Evolutionary conservation across 768 basidiomycete genomes (phyloP), one percentile per base, ranked within the genome.

Genomic region (Kwoniella bestiolae): DNA sequence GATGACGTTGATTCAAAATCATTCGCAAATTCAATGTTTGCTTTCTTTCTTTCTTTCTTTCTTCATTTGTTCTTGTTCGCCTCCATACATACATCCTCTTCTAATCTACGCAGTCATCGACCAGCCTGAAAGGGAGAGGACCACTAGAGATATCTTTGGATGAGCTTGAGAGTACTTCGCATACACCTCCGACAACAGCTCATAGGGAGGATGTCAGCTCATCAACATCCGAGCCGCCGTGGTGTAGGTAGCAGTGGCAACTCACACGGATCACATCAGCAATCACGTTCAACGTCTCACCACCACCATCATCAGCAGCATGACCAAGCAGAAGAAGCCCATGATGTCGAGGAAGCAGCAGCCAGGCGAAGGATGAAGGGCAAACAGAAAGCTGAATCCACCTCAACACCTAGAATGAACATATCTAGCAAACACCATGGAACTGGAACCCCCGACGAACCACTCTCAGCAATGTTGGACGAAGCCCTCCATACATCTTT

Each of bases 401-500:
- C 32, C 12, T 14, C 29, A 35, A 5, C 46, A n/a, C 18, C 18
- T 1, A n/a, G 38, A 5, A 53, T 44, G 3, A 23, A 61, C 23
- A 16, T 31, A n/a, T 35, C 57, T 41, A 47, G 28, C 25, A 16
- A 6, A 25, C 23, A 56, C 14, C 49, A 58, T 5, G 56, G 53
- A 7, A 58, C 56, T 3, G 63, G 63, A 3, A 65, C 56, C 26
- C 63, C 62, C 21, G 63, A 65, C 35, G 56, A 52, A 31, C 56
- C 56, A 0, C 56, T 65, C 11, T 49, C 63, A 7, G 63, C 63
- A 5, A 65, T 65, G 63, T 35, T 68, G 61, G 57, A 68, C 23
- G 67, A 68, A 49, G 67, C 67, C 9, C 16, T 68, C 7, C 60
- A 64, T 44, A 67, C 64, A 8, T 61, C 60, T 26, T n/a, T 71